Evolutionary conservation across 768 basidiomycete genomes (phyloP).

Genomic region (Agaricus sinodeliciosus): DNA sequence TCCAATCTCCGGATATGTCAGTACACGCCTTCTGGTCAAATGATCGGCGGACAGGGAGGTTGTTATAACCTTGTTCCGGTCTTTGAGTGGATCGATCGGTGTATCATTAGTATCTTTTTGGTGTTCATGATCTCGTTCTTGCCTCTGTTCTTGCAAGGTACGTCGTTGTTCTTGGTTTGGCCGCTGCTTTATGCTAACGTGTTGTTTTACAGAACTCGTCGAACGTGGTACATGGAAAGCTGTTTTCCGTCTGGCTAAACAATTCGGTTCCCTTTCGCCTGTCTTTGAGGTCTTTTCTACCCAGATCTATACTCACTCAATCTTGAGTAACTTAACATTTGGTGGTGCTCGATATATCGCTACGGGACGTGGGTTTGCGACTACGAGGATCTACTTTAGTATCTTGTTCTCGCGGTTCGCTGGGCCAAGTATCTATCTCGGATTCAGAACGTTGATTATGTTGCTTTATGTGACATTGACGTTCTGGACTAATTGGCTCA

Average conservation of each 20-base stretch:
- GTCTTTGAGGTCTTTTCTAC: conserved; percentile 98
- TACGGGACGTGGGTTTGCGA: conserved; percentile 98
- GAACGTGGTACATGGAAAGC: conserved; percentile 94
- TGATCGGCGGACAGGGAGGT: conserved; percentile 72
- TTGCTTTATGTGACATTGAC: conserved; percentile 91
- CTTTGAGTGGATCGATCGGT: conserved; percentile 91
- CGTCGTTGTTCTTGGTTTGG: conserved; percentile 12
- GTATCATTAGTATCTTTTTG: conserved; percentile 96
- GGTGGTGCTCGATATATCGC: conserved; percentile 99
- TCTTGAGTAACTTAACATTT: conserved; percentile 93
- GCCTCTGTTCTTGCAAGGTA: conserved; percentile 92
- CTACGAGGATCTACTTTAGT: conserved; percentile 89
- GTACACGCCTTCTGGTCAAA: conserved; percentile 66
- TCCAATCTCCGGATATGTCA: conserved; percentile 73
- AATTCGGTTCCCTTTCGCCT: conserved; percentile 90
- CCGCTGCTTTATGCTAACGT: conserved; percentile 10
- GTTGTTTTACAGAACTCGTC: conserved; percentile 63
- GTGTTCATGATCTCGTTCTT: conserved; percentile 98
- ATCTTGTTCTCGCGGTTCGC: conserved; percentile 98
- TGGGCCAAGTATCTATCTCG: conserved; percentile 96
- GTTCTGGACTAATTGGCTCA: conserved; percentile 86
- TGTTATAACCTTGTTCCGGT: conserved; percentile 95
- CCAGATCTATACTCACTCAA: conserved; percentile 97
- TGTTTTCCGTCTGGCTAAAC: conserved; percentile 85
- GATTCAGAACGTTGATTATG: conserved; percentile 88